Base-by-base conservation (phyloP, 441 rosid species). In the Croton laevigatus region DNA sequence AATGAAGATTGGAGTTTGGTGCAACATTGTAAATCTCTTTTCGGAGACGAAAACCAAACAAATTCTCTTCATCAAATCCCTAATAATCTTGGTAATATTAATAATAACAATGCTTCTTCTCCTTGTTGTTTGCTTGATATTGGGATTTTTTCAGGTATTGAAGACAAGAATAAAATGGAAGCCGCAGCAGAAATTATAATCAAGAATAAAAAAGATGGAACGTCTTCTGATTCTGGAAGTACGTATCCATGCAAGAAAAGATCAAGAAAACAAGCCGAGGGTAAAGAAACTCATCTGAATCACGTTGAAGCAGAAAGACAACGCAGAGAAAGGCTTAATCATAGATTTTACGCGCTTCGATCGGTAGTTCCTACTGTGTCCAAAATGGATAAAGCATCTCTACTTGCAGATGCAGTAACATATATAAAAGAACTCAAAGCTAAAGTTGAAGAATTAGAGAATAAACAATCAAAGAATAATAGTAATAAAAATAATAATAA, bases 331-430 rank as follows among this genome's bases (percentile, higher is more conserved):
- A 80, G 78, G 71, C 83, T 85, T 10, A 83, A 85, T 58, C 80
- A 73, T 19, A 75, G 87, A 7, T 81, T 85, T 78, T 81, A 81
- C 37, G 76, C 87, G 2, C 87, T 85, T 12, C 76, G 89, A 7
- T 81, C 89, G 0, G 89, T 80, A 10, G 89, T 85, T 37, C 87
- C 89, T 11, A 85, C 78, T 38, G 84, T 85, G 38, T 78, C 89
- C 1, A 85, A 81, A 64, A 81, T 85, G 87, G 89, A 85, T 66
- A 85, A 76, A 68, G 89, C 87, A n/a, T 85, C 89, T 22, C 58
- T 85, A 2, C 81, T 85, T 0, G 73, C 80, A 0, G 87, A 85
- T 34, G 84, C 89, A 16, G 83, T 75, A 1, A 44, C 72, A 37
- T 85, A 85, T 53, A 85, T 85, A 62, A 76, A 74, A 59, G 81